These are phyloP conservation scores for Cercophora samala DNA, from an alignment of 495 filamentous ascomycete genomes.

Conservation along the genomic window DNA sequence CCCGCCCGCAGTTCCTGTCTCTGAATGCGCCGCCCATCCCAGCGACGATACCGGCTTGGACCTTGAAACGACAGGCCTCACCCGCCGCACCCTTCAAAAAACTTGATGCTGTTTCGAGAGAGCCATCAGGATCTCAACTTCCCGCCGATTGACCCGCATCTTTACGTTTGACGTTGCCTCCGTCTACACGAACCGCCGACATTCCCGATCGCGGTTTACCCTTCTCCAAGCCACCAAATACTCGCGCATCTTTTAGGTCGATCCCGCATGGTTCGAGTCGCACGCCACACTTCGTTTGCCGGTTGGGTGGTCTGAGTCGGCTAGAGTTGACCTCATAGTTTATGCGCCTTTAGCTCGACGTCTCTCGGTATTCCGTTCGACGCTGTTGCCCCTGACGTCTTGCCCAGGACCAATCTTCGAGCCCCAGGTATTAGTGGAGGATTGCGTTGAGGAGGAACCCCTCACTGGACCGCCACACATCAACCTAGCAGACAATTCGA, in stretches of 20 bases:
- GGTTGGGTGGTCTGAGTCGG: slow-evolving; percentile 8
- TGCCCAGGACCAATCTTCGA: neutral
- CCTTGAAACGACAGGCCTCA: slow-evolving; percentile 24
- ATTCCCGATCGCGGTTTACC: slow-evolving; percentile 11
- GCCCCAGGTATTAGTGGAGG: neutral
- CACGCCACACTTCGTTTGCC: slow-evolving; percentile 23
- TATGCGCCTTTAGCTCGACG: slow-evolving; percentile 29
- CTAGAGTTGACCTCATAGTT: slow-evolving; percentile 37
- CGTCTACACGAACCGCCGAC: neutral
- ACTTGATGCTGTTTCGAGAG: slow-evolving; percentile 23
- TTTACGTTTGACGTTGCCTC: neutral
- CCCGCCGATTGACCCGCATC: slow-evolving; percentile 22
- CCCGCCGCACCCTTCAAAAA: slow-evolving; percentile 16
- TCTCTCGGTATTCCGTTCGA: slow-evolving; percentile 10
- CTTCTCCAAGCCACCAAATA: neutral
- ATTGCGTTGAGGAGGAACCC: slow-evolving; percentile 2
- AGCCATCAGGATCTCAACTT: slow-evolving; percentile 18
- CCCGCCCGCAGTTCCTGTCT: slow-evolving; percentile 9
- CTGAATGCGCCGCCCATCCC: slow-evolving; percentile 22
- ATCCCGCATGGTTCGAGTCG: slow-evolving; percentile 27
- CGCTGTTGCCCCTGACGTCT: slow-evolving; percentile 26
- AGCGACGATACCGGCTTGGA: slow-evolving; percentile 28
- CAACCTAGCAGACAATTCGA: slow-evolving; percentile 11
- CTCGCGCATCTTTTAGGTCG: slow-evolving; percentile 17
- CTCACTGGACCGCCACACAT: slow-evolving; percentile 10